Base-by-base conservation (phyloP, 2,329 filamentous ascomycete species). In the Scorias spongiosa region DNA sequence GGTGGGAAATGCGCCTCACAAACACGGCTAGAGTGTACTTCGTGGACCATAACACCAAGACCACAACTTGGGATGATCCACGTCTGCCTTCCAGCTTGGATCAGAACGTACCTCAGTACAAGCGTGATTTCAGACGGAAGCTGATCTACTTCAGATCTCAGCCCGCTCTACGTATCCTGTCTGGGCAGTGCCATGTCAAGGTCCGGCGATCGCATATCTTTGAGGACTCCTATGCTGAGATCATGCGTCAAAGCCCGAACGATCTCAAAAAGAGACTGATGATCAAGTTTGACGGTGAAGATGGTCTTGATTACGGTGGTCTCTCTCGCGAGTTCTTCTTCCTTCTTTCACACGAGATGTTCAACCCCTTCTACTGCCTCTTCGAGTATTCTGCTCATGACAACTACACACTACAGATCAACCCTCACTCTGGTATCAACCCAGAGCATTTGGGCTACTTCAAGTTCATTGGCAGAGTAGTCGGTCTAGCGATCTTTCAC, bases 301-400 rank as follows among this genome's bases (percentile, higher is more conserved):
- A 98, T 57, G 91, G 91, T 66, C 70, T 98, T 48, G 91, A 98
- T 66, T 98, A 98, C 59, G 91, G 91, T 63, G 91, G 91, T 73
- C 75, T 98, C 44, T 98, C 91, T 30, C 76, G 88, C 75, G 91
- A 98, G 66, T 98, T 98, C 72, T 98, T 98, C 74, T 98, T 98
- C 78, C 72, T 98, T 36, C 77, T 98, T 44, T 96, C 89, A 12
- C 91, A 98, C 67, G 91, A 98, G 70, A 98, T 98, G 91, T 98
- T 98, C 71, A 98, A 98, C 65, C 91, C 91, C 29, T 98, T 98
- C 69, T 98, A 98, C 70, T 98, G 91, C 63, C 74, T 98, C 43
- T 98, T 98, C 71, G 91, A 98, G 68, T 98, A 98, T 66, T 96
- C 91, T 20, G 91, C 91, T 34, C 91, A 98, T 71, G 91, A 98